phyloP scores from a whole-genome alignment of 2,329 filamentous ascomycete genomes.

The Phoma sp. region DNA sequence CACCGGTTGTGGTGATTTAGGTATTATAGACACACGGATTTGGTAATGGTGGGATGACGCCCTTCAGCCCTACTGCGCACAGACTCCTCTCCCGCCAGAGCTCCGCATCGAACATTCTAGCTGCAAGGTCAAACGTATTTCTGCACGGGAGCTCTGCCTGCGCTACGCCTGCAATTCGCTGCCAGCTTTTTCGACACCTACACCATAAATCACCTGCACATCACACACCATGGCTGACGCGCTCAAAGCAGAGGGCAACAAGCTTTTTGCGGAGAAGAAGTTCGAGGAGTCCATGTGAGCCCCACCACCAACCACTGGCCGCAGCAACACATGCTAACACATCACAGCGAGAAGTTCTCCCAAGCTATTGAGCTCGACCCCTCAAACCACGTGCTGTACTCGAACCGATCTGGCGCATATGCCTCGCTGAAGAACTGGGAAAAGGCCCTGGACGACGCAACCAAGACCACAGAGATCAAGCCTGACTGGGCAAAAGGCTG shows the following conservation, averaged over 20 bases:
- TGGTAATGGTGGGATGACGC: conserved; percentile 26
- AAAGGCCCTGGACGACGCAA: conserved; percentile 84
- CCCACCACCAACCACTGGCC: conserved; percentile 24
- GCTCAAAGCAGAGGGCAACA: conserved; percentile 98
- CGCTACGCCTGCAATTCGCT: conserved; percentile 19
- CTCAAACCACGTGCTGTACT: conserved; percentile 95
- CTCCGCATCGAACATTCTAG: conserved; percentile 47
- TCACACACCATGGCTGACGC: conserved; percentile 68
- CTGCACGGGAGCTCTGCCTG: conserved; percentile 36
- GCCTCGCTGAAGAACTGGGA: conserved; percentile 90
- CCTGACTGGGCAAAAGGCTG: conserved; percentile 98
- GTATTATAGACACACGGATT: background rate
- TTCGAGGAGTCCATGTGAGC: conserved; percentile 93
- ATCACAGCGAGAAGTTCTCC: conserved; percentile 84
- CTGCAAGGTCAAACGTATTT: conserved; percentile 44
- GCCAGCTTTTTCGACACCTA: conserved; percentile 4
- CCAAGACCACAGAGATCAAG: conserved; percentile 93
- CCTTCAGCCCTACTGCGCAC: conserved; percentile 36
- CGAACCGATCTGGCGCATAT: conserved; percentile 88
- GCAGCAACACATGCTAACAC: conserved; percentile 24
- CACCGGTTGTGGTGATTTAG: background rate
- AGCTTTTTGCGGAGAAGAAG: conserved; percentile 97
- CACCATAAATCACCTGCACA: conserved; percentile 9
- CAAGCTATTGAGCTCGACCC: conserved; percentile 90
- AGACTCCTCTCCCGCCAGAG: conserved; percentile 27